Conservation (phyloP, 371 early-diverging fungal species). For the Mortierella sp. region DNA sequence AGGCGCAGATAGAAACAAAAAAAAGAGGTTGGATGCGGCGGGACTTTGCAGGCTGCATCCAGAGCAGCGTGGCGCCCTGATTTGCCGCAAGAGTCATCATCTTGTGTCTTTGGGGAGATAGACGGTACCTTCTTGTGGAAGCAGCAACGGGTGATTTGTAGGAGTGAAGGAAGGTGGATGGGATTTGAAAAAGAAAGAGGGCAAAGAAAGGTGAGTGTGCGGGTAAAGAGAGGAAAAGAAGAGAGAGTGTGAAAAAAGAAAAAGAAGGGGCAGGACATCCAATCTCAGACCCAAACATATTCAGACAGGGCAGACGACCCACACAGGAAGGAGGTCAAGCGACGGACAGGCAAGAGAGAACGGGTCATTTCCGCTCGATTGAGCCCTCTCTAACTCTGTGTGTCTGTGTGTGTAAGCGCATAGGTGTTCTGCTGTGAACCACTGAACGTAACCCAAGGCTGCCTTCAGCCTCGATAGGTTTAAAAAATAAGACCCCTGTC, state of each 20-base stretch:
- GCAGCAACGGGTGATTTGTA: background rate
- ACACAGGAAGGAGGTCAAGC: background rate
- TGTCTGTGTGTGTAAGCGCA: too few relatives aligned
- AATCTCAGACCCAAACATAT: background rate
- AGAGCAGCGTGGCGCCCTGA: background rate
- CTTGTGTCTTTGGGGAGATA: background rate
- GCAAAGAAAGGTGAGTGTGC: too few relatives aligned
- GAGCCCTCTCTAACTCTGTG: too few relatives aligned
- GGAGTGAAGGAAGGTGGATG: background rate
- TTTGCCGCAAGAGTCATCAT: background rate
- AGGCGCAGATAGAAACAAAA: background rate
- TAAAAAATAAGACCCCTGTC: background rate
- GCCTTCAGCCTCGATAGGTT: background rate
- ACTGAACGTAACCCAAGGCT: too few relatives aligned
- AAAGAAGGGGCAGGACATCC: background rate
- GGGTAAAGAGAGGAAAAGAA: background rate
- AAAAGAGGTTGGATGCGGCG: background rate
- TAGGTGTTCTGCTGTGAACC: too few relatives aligned
- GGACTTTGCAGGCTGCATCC: background rate
- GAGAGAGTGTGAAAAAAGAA: background rate
- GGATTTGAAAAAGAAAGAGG: background rate
- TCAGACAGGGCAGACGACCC: background rate
- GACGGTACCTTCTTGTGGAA: background rate
- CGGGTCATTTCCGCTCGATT: too few relatives aligned
- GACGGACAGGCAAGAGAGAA: background rate